Evolutionary conservation across 148 eudicot species (phyloP), one percentile per base, ranked within the genome.

Genomic region (Selenicereus undatus): DNA sequence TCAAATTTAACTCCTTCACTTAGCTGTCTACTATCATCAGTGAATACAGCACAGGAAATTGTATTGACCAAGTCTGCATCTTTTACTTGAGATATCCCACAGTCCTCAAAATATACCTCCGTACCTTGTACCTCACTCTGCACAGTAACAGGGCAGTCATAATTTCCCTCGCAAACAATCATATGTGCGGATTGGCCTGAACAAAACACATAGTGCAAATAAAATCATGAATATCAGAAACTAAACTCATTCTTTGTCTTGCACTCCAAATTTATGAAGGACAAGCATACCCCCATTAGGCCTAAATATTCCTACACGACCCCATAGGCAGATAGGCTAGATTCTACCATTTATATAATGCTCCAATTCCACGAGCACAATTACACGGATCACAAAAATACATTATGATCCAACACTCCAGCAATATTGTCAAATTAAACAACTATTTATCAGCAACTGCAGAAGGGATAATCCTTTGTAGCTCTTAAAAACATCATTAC

Each of bases 11-110:
- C 50, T 36, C 82, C 20, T 48, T 54, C 71, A 80, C 66, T 72
- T 80, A 78, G 79, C 58, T 71, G 72, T 73, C 69, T 69, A 62
- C 64, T 48, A 69, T 71, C 71, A 48, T 79, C 78, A n/a, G 32
- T 51, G 69, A 54, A 71, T 70, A 32, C 42, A 64, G 76, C 82
- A 39, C 70, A 36, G 50, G 43, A 71, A 78, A 73, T 75, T 71
- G 36, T 60, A 81, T 83, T 73, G 26, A n/a, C 56, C 77, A 76
- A 74, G 74, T 42, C 72, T 56, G 68, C 66, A 76, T 81, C 82
- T 81, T 81, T 70, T 52, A 51, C 80, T 16, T 77, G 70, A 56
- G 73, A 52, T 62, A 76, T 65, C 29, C 35, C 76, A 51, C 50
- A 7, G 60, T 83, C 82, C 76, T 81, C 45, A 21, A 58, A 39